phyloP scores from a whole-genome alignment of 441 rosid genomes.

The Viola pubescens region DNA sequence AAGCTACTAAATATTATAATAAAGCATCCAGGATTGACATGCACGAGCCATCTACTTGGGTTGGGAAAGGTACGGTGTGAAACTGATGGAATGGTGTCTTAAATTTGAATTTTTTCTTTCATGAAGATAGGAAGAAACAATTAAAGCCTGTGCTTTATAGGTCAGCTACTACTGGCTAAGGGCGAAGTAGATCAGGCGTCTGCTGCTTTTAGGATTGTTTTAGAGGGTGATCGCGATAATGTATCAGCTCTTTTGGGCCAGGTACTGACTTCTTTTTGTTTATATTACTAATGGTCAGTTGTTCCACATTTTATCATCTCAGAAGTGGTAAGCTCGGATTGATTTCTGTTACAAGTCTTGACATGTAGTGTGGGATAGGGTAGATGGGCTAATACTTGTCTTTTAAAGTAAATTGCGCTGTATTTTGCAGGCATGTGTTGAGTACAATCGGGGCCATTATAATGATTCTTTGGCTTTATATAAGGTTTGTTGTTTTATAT shows the following conservation, averaged over 20 bases:
- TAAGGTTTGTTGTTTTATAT: conserved; percentile 53
- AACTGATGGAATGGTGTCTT: too few relatives aligned
- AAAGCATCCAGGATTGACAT: conserved; percentile 94
- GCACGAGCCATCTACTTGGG: conserved; percentile 99
- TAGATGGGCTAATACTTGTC: background rate
- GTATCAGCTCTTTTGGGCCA: conserved; percentile 97
- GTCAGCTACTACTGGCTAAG: conserved; percentile 95
- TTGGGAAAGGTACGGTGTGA: conserved; percentile 72
- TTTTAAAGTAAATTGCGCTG: conserved; percentile 15
- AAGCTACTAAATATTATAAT: conserved; percentile 81
- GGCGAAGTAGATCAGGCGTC: conserved; percentile 91
- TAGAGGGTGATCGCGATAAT: conserved; percentile 69
- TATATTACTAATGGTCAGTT: background rate
- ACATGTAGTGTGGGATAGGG: background rate
- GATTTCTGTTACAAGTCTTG: background rate
- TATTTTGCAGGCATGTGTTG: conserved; percentile 76
- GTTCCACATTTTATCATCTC: background rate
- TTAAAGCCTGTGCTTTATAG: conserved; percentile 30
- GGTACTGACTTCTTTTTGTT: conserved; percentile 33
- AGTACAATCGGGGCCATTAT: conserved; percentile 74
- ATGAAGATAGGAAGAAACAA: too few relatives aligned
- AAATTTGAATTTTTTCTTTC: too few relatives aligned
- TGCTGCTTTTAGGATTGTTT: conserved; percentile 78
- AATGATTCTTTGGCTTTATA: conserved; percentile 75
- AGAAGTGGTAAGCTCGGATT: background rate